Evolutionary conservation across 2,329 filamentous ascomycete genomes (phyloP).

Genomic region (Dactylellina sp.): DNA sequence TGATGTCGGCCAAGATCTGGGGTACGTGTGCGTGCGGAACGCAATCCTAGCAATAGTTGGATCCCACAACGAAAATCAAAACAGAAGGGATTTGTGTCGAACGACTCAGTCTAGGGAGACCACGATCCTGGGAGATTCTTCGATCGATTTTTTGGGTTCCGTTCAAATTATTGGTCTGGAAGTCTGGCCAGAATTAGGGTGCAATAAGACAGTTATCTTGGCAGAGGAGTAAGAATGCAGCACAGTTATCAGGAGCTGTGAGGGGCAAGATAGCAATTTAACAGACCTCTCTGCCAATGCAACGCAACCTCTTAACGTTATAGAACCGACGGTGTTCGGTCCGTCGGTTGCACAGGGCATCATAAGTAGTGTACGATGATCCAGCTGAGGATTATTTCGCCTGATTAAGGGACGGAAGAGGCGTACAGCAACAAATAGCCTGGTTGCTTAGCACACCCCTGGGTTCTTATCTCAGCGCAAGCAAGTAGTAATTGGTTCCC

Average conservation of each 20-base stretch:
- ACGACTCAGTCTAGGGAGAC: no score
- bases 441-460: slow-evolving; percentile 26
- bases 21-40: slow-evolving; percentile 31
- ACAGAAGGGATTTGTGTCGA: no score
- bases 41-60: slow-evolving; percentile 5
- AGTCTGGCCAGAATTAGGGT: background rate
- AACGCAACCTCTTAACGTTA: slow-evolving; percentile 43
- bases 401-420: slow-evolving; percentile 48
- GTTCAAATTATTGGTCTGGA: background rate
- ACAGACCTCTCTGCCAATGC: slow-evolving; percentile 1
- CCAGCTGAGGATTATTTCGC: slow-evolving; percentile 41
- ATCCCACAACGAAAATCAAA: background rate
- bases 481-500: slow-evolving; percentile 29
- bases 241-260: slow-evolving; percentile 19
- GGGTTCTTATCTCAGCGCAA: slow-evolving; percentile 26
- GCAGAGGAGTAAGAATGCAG: slow-evolving; percentile 6
- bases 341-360: slow-evolving; percentile 54
- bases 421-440: slow-evolving; percentile 27
- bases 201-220: slow-evolving; percentile 6
- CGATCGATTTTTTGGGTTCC: no score
- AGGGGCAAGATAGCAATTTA: slow-evolving; percentile 29
- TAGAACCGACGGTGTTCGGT: slow-evolving; percentile 53
- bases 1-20: slow-evolving; percentile 54
- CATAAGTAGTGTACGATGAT: background rate
- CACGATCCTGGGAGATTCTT: no score